Evolutionary conservation across 148 eudicot species (phyloP).

Genomic region (Vaccinium darrowii): DNA sequence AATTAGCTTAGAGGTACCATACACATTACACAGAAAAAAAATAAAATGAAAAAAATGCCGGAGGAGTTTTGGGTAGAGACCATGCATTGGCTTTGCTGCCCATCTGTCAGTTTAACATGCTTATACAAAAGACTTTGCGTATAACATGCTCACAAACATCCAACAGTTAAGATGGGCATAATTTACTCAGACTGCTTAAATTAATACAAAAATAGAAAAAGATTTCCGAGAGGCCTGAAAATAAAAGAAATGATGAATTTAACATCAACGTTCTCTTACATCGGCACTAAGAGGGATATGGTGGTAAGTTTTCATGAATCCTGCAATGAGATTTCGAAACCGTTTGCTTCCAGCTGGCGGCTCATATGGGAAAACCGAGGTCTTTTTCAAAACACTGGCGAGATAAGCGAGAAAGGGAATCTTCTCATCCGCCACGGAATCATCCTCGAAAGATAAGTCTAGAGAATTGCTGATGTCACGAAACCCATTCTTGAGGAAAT

Average conservation of each 20-base stretch:
- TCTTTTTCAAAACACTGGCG: slow-evolving; percentile 62
- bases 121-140: background rate
- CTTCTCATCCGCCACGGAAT: slow-evolving; percentile 95
- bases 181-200: background rate
- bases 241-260: background rate
- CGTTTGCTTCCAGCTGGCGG: slow-evolving; percentile 84
- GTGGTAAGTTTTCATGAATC: slow-evolving; percentile 87
- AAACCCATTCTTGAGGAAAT: slow-evolving; percentile 82
- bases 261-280: slow-evolving; percentile 42
- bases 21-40: no score
- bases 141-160: background rate
- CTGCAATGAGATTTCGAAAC: slow-evolving; percentile 80
- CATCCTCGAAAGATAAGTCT: slow-evolving; percentile 88
- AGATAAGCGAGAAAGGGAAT: slow-evolving; percentile 95
- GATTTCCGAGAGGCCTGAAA: background rate
- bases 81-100: background rate
- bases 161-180: background rate
- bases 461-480: slow-evolving; percentile 85
- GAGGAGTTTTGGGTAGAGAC: background rate
- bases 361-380: slow-evolving; percentile 73
- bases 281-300: slow-evolving; percentile 74
- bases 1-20: no score
- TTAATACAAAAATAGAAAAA: background rate
- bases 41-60: background rate
- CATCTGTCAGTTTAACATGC: background rate